These are phyloP conservation scores for Halenospora varia DNA, from an alignment of 495 filamentous ascomycete species.

Conservation along the genomic window DNA sequence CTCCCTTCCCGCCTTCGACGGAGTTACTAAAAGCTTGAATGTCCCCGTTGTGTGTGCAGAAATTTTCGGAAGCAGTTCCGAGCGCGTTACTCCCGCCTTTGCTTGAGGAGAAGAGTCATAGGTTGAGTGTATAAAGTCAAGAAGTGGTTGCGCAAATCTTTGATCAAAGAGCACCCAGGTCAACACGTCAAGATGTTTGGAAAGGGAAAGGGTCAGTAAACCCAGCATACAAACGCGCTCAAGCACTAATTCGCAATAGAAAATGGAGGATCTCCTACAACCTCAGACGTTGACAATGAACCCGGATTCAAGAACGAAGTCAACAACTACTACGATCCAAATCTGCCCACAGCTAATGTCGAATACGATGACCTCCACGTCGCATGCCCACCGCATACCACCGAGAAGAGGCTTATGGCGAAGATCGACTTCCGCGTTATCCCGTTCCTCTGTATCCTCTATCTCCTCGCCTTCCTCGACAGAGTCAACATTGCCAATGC, in stretches of 20 bases:
- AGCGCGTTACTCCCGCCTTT: too few relatives aligned
- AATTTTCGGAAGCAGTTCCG: too few relatives aligned
- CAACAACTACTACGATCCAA: slow-evolving; percentile 30
- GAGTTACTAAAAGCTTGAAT: too few relatives aligned
- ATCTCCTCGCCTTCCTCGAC: slow-evolving; percentile 84
- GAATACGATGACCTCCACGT: slow-evolving; percentile 39
- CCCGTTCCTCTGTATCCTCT: slow-evolving; percentile 77
- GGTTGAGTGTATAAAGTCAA: too few relatives aligned
- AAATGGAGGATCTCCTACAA: slow-evolving; percentile 5
- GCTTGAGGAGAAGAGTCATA: too few relatives aligned
- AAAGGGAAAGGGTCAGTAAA: background rate
- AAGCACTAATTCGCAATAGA: slow-evolving; percentile 7
- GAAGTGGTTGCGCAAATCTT: too few relatives aligned
- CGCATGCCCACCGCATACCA: slow-evolving; percentile 56
- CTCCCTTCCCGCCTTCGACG: too few relatives aligned
- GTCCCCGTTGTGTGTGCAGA: too few relatives aligned
- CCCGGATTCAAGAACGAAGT: slow-evolving; percentile 13
- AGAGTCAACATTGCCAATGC: slow-evolving; percentile 57
- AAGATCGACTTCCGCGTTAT: slow-evolving; percentile 80
- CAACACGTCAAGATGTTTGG: background rate
- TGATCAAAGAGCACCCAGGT: too few relatives aligned
- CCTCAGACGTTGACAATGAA: slow-evolving; percentile 13
- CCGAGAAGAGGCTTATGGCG: slow-evolving; percentile 65
- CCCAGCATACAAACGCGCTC: too few relatives aligned
- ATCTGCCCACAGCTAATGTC: slow-evolving; percentile 4